These are phyloP conservation scores for Pelargonium australe DNA, from an alignment of 441 rosid genomes.

Conservation along the genomic window DNA sequence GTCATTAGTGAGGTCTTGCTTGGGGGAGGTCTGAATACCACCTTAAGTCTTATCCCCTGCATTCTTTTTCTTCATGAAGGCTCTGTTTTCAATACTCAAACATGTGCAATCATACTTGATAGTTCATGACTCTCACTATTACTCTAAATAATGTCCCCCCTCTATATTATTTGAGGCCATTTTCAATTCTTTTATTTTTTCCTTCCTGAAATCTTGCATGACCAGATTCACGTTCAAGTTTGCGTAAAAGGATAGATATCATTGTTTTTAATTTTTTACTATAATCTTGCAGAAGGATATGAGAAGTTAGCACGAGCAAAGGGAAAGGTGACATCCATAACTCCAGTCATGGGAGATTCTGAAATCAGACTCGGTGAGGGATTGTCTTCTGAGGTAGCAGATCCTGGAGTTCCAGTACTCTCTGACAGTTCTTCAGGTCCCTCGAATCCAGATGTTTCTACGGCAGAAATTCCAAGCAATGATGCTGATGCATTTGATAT, in stretches of 20 bases:
- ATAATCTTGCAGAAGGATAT: slow-evolving; percentile 53
- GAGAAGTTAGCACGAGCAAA: slow-evolving; percentile 59
- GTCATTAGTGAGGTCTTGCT: background rate
- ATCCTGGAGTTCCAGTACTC: slow-evolving; percentile 26
- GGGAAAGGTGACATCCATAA: slow-evolving; percentile 30
- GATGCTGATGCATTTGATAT: slow-evolving; percentile 54
- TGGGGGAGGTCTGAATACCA: background rate
- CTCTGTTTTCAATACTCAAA: background rate
- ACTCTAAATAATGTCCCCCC: background rate
- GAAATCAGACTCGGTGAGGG: slow-evolving; percentile 19
- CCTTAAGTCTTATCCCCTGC: background rate
- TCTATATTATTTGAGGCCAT: background rate
- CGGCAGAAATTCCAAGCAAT: slow-evolving; percentile 26
- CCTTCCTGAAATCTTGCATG: background rate
- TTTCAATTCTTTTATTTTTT: no score
- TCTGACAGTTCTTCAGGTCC: slow-evolving; percentile 23
- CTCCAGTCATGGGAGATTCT: slow-evolving; percentile 18
- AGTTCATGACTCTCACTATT: background rate
- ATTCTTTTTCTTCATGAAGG: background rate
- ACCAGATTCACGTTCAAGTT: no score
- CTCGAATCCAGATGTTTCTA: slow-evolving; percentile 25
- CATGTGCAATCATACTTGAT: slow-evolving; percentile 1
- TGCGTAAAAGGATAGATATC: background rate
- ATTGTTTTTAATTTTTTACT: background rate
- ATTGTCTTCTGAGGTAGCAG: slow-evolving; percentile 21